Evolutionary conservation across 164 flowering plant genomes (phyloP).

Genomic region (Sextonia rubra): DNA sequence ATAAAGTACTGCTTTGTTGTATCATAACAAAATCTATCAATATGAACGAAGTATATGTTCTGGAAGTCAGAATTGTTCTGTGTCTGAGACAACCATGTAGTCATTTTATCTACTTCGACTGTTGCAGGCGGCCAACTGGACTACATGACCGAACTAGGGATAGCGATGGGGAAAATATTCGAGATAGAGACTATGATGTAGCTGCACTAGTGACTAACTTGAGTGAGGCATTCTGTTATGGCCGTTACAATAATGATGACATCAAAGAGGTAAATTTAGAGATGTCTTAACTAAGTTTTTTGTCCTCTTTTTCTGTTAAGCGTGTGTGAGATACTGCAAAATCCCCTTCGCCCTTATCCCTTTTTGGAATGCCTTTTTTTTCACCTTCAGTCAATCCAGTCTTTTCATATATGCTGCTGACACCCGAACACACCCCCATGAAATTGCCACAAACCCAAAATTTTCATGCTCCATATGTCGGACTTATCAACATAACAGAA

Average conservation of each 20-base stretch:
- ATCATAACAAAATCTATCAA: no score
- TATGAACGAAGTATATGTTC: not conserved
- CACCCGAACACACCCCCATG: no score
- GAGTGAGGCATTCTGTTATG: slow-evolving; percentile 90
- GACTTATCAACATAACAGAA: no score
- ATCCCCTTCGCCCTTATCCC: no score
- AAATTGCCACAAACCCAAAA: no score
- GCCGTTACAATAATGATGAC: slow-evolving; percentile 77
- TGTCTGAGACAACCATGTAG: not conserved
- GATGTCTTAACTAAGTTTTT: not conserved
- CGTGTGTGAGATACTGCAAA: no score
- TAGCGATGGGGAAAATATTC: slow-evolving; percentile 91
- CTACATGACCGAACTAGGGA: slow-evolving; percentile 79
- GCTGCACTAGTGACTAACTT: slow-evolving; percentile 85
- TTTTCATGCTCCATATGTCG: no score
- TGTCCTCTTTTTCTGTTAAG: no score
- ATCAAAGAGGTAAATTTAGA: slow-evolving; percentile 56
- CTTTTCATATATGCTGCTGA: no score
- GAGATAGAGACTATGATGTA: slow-evolving; percentile 90
- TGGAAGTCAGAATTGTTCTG: not conserved
- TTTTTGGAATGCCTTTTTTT: no score
- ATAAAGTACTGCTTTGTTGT: no score
- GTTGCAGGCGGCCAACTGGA: slow-evolving; percentile 80
- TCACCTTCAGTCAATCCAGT: no score
- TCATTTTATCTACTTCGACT: not conserved